These are phyloP conservation scores for Polychytrium aggregatum DNA, from an alignment of 192 early-diverging fungal genomes.

Conservation along the genomic window DNA sequence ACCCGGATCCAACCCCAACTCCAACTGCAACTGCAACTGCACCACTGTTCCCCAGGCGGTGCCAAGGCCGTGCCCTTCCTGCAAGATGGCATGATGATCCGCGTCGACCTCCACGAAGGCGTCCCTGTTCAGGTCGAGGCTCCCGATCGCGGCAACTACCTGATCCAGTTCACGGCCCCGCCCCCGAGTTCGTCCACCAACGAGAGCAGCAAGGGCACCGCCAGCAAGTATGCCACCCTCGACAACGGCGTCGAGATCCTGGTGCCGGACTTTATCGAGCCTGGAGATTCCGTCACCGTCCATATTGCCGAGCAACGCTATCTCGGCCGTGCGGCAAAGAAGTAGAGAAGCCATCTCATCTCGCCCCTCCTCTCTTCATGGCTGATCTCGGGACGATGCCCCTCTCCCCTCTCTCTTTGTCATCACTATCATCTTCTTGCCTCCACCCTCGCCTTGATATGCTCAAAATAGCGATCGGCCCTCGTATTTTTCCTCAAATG, in stretches of 20 bases:
- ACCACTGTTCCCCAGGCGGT: too few relatives aligned
- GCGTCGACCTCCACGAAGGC: constrained; percentile 46
- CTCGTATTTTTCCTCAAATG: too few relatives aligned
- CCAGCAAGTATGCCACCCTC: constrained; percentile 52
- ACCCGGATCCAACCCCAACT: too few relatives aligned
- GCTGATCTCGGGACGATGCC: too few relatives aligned
- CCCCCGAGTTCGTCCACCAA: constrained; percentile 5
- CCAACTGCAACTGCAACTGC: too few relatives aligned
- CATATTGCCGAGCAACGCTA: constrained; percentile 57
- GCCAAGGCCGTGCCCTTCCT: constrained; percentile 30
- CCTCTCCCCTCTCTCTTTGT: too few relatives aligned
- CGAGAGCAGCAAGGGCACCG: constrained; percentile 59
- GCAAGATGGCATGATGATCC: constrained; percentile 40
- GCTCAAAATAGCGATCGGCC: too few relatives aligned
- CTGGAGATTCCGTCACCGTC: constrained; percentile 62
- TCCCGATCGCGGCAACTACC: constrained; percentile 35
- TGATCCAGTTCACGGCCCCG: constrained; percentile 6
- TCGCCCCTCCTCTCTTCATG: too few relatives aligned
- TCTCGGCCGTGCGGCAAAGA: too few relatives aligned
- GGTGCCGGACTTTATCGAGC: constrained; percentile 75
- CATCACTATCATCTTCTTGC: too few relatives aligned
- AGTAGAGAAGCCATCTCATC: too few relatives aligned
- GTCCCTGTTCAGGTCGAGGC: constrained; percentile 41
- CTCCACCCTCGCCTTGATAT: too few relatives aligned
- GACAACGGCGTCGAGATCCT: constrained; percentile 52